Base-by-base conservation (phyloP, 306 rosid species). In the Prunus kanzakura region DNA sequence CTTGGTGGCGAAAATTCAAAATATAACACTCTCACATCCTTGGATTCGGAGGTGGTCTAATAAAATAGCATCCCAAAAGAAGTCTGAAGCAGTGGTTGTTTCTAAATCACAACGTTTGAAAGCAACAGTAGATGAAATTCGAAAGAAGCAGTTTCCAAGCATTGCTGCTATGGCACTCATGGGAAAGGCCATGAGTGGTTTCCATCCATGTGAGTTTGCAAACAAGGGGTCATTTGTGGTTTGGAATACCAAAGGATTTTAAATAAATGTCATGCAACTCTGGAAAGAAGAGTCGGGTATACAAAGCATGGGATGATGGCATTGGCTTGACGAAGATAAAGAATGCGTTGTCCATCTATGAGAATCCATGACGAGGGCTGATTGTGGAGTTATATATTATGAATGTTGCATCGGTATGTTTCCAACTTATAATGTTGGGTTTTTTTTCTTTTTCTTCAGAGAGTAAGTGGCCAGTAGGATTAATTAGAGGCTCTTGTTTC, bases 151-250 rank as follows among this genome's bases (percentile, higher is more conserved):
- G 76, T 90, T 90, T 82, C 97, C 99, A 57, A 95, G 97, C 84
- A 47, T 92, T 72, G 99, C 87, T 83, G 97, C 97, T 51, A 89
- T 95, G 97, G 97, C 97, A 14, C 83, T 95, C 78, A 86, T 95
- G 97, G 99, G 97, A 71, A 95, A 82, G 84, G 86, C 92, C 58
- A 58, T 89, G 87, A 69, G 76, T 54, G 83, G 82, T 79, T 69
- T 85, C 81, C 82, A 56, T 74, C 83, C 88, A 55, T 80, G 92
- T 14, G 84, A 87, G 80, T 64, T 89, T 51, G 62, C 25, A 27
- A 91, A 79, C 72, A 89, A 69, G 69, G 97, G 93, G 45, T 76
- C 92, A 6, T 76, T 88, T 27, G 69, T 88, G 10, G 89, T 88
- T 76, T 90, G 99, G 99, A 88, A 86, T 72, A 72, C 84, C 4